Evolutionary conservation across 2,329 filamentous ascomycete species (phyloP).

Genomic region (Monascus ruber): DNA sequence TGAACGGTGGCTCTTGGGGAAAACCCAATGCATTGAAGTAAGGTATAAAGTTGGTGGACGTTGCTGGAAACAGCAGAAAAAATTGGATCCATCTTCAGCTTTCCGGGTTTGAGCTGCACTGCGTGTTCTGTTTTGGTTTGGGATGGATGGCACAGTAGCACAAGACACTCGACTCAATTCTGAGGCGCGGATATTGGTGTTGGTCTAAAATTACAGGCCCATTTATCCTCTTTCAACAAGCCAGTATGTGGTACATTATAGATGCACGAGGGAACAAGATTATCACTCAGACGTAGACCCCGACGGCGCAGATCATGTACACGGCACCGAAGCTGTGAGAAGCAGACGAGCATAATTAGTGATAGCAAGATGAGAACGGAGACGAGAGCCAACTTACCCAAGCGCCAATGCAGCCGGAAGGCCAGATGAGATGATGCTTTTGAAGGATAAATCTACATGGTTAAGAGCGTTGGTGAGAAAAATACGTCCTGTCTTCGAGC

Average conservation of each 20-base stretch:
- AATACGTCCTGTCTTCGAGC: no score
- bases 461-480: no score
- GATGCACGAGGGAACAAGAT: slow-evolving; percentile 11
- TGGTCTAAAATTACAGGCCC: slow-evolving; percentile 21
- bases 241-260: slow-evolving; percentile 22
- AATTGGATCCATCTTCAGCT: slow-evolving; percentile 28
- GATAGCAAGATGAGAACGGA: no score
- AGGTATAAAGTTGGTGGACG: slow-evolving; percentile 47
- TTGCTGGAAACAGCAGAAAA: slow-evolving; percentile 53
- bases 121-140: neutral
- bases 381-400: slow-evolving; percentile 53
- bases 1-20: slow-evolving; percentile 52
- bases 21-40: slow-evolving; percentile 53
- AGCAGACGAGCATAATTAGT: neutral
- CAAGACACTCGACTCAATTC: slow-evolving; percentile 5
- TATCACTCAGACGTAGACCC: slow-evolving; percentile 75
- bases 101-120: no score
- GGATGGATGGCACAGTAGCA: slow-evolving; percentile 3
- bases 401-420: slow-evolving; percentile 79
- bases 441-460: slow-evolving; percentile 61
- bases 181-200: slow-evolving; percentile 13
- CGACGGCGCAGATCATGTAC: slow-evolving; percentile 97
- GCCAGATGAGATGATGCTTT: slow-evolving; percentile 66
- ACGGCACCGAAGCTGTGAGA: slow-evolving; percentile 71
- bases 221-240: slow-evolving; percentile 13